Percentiles rank a stretch among this genome's conserved stretches.
Conservation (phyloP, 2,329 filamentous ascomycete genomes). For the Sclerotinia minor region DNA sequence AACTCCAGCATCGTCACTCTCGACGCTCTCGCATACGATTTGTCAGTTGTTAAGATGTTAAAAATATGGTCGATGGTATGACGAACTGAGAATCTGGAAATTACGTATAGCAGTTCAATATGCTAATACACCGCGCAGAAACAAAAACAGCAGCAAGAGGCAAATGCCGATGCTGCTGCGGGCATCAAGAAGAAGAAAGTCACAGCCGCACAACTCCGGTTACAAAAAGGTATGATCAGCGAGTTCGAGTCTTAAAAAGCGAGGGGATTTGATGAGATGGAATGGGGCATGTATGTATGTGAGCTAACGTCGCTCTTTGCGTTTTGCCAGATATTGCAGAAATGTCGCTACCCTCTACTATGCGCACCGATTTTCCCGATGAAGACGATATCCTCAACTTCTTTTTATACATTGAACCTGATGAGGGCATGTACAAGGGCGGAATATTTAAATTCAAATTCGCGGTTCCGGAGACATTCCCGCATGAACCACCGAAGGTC, state of each 20-base stretch:
- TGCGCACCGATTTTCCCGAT: slow-evolving; percentile 79
- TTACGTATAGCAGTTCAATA: neutral
- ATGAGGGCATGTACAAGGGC: slow-evolving; percentile 85
- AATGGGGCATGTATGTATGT: neutral
- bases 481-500: slow-evolving; percentile 96
- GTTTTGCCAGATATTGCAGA: slow-evolving; percentile 69
- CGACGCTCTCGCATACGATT: neutral
- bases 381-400: slow-evolving; percentile 87
- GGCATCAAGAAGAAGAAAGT: slow-evolving; percentile 97
- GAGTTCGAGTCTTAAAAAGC: no score
- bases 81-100: slow-evolving; percentile 16
- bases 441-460: slow-evolving; percentile 90
- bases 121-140: slow-evolving; percentile 55
- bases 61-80: slow-evolving; percentile 99
- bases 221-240: slow-evolving; percentile 77
- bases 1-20: neutral
- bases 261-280: neutral
- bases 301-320: slow-evolving; percentile 2
- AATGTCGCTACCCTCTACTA: slow-evolving; percentile 73
- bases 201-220: slow-evolving; percentile 89
- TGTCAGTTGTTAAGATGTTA: slow-evolving; percentile 67
- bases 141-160: slow-evolving; percentile 94
- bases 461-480: slow-evolving; percentile 90
- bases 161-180: slow-evolving; percentile 71
- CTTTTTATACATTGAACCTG: slow-evolving; percentile 75